Evolutionary conservation across 148 eudicot genomes (phyloP).

Genomic region (Rhododendron williamsianum): DNA sequence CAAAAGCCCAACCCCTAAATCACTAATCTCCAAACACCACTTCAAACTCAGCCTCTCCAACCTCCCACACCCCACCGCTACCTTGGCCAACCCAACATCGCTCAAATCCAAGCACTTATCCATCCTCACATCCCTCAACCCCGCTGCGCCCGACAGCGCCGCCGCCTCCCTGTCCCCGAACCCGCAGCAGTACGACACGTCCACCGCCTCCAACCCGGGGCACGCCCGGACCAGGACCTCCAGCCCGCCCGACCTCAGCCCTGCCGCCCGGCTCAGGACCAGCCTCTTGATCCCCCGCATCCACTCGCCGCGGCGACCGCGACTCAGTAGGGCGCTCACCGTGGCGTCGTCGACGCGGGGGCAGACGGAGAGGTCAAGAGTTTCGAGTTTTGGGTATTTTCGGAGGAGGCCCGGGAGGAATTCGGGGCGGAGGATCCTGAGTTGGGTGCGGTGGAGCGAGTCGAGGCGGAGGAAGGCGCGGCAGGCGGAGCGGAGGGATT

Average conservation of each 20-base stretch:
- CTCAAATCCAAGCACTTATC: conserved; percentile 55
- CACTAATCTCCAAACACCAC: conserved; percentile 78
- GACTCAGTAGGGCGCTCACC: conserved; percentile 18
- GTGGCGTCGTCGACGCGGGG: conserved; percentile 44
- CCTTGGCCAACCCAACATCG: conserved; percentile 78
- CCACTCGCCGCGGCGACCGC: conserved; percentile 14
- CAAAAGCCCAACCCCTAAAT: conserved; percentile 62
- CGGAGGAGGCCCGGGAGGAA: conserved; percentile 35
- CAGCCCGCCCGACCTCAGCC: conserved; percentile 28
- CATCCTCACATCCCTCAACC: conserved; percentile 42
- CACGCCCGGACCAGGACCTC: conserved; percentile 27
- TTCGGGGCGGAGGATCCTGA: conserved; percentile 54
- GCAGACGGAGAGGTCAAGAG: conserved; percentile 66
- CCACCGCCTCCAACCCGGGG: conserved; percentile 28
- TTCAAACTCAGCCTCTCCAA: conserved; percentile 62
- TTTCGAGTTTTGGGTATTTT: conserved; percentile 22
- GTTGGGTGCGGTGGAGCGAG: conserved; percentile 38
- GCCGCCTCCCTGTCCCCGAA: conserved; percentile 62
- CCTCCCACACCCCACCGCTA: conserved; percentile 53
- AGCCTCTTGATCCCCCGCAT: conserved; percentile 28
- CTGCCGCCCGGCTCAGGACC: conserved; percentile 25
- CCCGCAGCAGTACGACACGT: conserved; percentile 48
- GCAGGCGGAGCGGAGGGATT: conserved; percentile 57
- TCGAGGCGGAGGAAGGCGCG: conserved; percentile 43
- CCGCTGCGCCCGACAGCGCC: conserved; percentile 38